Evolutionary conservation across 2,329 filamentous ascomycete genomes (phyloP).

Genomic region (Pseudogymnoascus sp.): DNA sequence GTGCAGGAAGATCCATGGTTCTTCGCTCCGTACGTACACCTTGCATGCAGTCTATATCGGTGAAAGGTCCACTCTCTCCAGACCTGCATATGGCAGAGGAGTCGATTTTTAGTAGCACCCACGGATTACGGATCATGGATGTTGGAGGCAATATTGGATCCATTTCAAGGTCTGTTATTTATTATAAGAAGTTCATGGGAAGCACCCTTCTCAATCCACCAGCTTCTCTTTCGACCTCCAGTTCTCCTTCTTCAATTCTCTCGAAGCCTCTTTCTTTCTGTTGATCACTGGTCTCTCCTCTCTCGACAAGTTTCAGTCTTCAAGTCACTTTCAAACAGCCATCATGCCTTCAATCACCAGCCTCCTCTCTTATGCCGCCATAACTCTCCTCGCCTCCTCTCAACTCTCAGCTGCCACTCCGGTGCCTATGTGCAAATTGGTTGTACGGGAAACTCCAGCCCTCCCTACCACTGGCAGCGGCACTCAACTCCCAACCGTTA

Average conservation of each 20-base stretch:
- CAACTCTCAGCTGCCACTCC: conserved; percentile 19
- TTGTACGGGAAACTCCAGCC: conserved; percentile 13
- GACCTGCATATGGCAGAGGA: background rate
- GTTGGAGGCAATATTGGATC: background rate
- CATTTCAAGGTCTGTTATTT: background rate
- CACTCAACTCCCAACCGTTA: conserved; percentile 19
- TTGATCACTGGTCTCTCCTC: background rate
- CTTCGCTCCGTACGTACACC: background rate
- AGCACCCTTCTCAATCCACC: background rate
- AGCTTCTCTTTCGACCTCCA: background rate
- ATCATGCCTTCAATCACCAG: conserved; percentile 23
- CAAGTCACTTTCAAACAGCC: background rate
- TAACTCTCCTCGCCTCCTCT: conserved; percentile 20
- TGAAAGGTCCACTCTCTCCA: background rate
- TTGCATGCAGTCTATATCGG: background rate
- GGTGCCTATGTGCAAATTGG: background rate
- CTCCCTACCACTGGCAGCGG: conserved; percentile 23
- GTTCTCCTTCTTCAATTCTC: background rate
- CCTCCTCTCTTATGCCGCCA: conserved; percentile 17
- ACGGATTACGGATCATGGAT: background rate
- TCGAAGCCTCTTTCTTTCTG: background rate
- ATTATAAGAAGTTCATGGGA: background rate
- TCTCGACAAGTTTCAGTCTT: background rate
- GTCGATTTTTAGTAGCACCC: conserved; percentile 1
- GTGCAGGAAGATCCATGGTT: background rate